Evolutionary conservation across 441 rosid genomes (phyloP), one percentile per base, ranked within the genome.

Genomic region (Euphorbia schlechtendalii): DNA sequence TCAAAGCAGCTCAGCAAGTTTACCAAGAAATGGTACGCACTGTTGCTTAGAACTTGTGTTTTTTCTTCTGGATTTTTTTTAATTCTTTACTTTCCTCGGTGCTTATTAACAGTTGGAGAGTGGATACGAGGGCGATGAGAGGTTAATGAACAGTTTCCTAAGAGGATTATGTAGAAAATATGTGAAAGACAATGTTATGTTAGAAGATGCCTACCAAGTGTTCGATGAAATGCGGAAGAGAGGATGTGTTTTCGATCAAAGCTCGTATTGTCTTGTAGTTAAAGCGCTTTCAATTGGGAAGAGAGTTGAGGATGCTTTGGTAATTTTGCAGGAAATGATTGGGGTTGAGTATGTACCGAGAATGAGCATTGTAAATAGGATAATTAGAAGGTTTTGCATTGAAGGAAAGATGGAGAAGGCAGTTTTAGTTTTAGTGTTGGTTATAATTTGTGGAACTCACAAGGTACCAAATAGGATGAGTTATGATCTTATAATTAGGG

Each of bases 331-430:
- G 25, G 53, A 52, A 74, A 73, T 79, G 78, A 57, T 78, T 18
- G 30, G 57, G 49, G 34, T 22, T 49, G 86, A 86, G 27, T 59
- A 59, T 27, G 18, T 69, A 36, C 86, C 85, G 5, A 74, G 78
- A 61, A 69, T 76, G 43, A 71, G 71, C 57, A 75, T 82, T 5
- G 59, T 82, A 28, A 77, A 78, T 67, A 63, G 54, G 14, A 60
- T 83, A 41, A 74, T 84, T 61, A 73, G 75, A 65, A 78, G 75
- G 8, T 75, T 81, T 63, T 83, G 83, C 22, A 5, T 46, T 0
- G 68, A 76, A 57, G 81, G 82, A 18, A 78, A 70, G 69, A 64
- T 77, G 8, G 72, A 68, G 8, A 57, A 84, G 74, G 93, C 84
- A 11, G 12, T 83, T 56, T 22, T 40, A 15, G 60, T 83, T n/a